Base-by-base conservation (phyloP, 2,329 filamentous ascomycete species). In the Grosmannia serpens region DNA sequence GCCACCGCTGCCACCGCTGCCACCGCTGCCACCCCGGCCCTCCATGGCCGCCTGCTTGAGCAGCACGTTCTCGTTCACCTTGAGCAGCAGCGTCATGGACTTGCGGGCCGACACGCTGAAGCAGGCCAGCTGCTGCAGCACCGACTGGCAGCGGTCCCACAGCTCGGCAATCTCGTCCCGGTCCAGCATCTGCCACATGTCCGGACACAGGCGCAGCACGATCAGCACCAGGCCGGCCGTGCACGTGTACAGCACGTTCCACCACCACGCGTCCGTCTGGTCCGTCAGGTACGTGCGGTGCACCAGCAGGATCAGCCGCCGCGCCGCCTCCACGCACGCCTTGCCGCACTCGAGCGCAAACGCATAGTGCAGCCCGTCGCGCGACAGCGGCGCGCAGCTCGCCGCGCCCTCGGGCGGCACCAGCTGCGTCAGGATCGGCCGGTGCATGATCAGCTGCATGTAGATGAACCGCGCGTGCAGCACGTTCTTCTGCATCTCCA, bases 161-260 rank as follows among this genome's bases (percentile, higher is more conserved):
- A 61, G 53, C 8, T 31, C 11, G 1, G 55, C 55, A 4, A 59
- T 56, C 11, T 61, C 58, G 27, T 47, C 49, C 1, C 24, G 55
- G 22, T 61, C 60, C 3, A 61, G 55, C 11, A 29, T 20, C 31
- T 58, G 52, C 60, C 60, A 59, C 9, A 61, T 35, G n/a, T 53
- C 46, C 10, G 60, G 53, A 24, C 58, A 61, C 29, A 58, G 55
- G 4, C 60, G 60, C 11, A 58, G 55, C 3, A 61, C 60, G 15
- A 61, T 58, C 15, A 61, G 38, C 1, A 61, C 60, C 17, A 61
- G 60, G 10, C 60, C 58, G 22, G 60, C 60, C 33, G 60, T 56
- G 46, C 58, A 61, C 2, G 55, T 58, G 22, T 61, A 61, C 15
- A 61, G 41, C 11, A 51, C 60, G 20, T 61, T 61, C 60, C 60